Evolutionary conservation across 164 flowering plant genomes (phyloP), one percentile per base, ranked within the genome.

Genomic region (Vitis cinerea): DNA sequence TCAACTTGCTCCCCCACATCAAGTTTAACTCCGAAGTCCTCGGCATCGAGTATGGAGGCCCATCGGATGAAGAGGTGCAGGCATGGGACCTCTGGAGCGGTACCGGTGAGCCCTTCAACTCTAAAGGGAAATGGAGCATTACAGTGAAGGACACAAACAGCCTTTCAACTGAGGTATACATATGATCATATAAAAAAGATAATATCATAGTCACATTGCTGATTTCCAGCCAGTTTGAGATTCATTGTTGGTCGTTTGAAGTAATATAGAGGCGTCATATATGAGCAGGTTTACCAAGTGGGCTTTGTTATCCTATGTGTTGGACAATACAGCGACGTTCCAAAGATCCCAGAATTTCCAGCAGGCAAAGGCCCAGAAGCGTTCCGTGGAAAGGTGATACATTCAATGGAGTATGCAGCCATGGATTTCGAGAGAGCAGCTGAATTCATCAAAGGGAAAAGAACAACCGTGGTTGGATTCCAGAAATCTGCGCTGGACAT

Each of bases 111-210:
- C 71, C 79, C 10, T 82, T 82, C 48, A 29, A 70, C 15, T 54
- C 73, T 12, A 64, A 55, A 51, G 80, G 83, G n/a, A 85, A 76
- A 66, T 85, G 88, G 88, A 70, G 52, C 8, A 10, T 84, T 53
- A 30, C 4, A 0, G 80, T 75, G 8, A 27, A 73, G 54, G 69
- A 81, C 57, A 58, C 50, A 3, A 16, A 30, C 1, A 64, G 12
- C 65, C 72, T 3, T 1, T 66, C 78, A 23, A 65, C 70, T 51
- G 68, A 69, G 75, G 80, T 78, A 72, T 27, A 9, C 31, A 12
- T 15, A 8, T 59, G 27, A 23, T 23, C 27, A 23, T 23, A 23
- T 23, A 23, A 23, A 23, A 23, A 23, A 23, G 27, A 23, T 23
- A 23, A 23, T 23, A 1, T 23, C 27, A 23, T 23, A 23, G 2